Conservation (phyloP, 169 alveolate species). For the Plasmodium falciparum region DNA sequence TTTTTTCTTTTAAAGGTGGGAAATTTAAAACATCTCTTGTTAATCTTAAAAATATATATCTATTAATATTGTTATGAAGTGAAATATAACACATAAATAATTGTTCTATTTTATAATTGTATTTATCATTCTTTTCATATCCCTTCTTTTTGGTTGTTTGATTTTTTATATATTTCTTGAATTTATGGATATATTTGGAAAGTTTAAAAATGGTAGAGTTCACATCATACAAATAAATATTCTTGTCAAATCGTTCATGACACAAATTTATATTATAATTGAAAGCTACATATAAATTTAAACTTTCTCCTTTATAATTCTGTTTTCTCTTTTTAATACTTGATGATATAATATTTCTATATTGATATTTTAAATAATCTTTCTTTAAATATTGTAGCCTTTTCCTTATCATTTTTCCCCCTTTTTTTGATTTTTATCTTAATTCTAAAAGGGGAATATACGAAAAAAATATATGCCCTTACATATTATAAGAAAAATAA, state of each 20-base stretch:
- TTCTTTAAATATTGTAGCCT: not conserved
- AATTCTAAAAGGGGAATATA: no score
- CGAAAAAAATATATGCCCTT: no score
- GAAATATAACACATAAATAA: constrained; percentile 64
- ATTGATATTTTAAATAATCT: not conserved
- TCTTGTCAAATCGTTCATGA: constrained; percentile 54
- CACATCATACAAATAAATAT: constrained; percentile 35
- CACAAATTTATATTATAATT: constrained; percentile 46
- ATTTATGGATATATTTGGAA: constrained; percentile 63
- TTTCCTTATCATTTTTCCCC: constrained; percentile 26
- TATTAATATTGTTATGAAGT: constrained; percentile 32
- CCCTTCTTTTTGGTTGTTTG: not conserved
- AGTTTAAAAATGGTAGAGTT: constrained; percentile 44
- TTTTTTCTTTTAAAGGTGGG: constrained; percentile 25
- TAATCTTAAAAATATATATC: constrained; percentile 52
- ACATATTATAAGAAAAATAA: no score
- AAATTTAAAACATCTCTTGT: constrained; percentile 35
- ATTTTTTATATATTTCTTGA: constrained; percentile 14
- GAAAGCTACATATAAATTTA: constrained; percentile 54
- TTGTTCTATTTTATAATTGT: constrained; percentile 26
- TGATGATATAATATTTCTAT: constrained; percentile 1
- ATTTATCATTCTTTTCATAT: constrained; percentile 2
- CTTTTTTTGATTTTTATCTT: not conserved
- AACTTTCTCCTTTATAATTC: constrained; percentile 16
- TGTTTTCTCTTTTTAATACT: constrained; percentile 13